Conservation (phyloP, 257 asterid genomes). For the Solanum peruvianum region DNA sequence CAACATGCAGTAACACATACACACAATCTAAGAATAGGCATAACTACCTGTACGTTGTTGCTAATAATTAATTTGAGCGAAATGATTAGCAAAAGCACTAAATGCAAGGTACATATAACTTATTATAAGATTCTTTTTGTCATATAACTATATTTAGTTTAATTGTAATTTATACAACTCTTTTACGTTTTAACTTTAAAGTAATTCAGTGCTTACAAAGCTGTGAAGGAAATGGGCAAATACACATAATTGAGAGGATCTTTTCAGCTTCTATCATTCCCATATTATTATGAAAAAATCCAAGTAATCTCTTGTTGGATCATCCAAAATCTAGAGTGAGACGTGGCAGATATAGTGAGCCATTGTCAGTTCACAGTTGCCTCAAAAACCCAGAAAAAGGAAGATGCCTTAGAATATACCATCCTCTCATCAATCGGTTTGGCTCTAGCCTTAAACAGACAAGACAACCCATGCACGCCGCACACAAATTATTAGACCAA, state of each 20-base stretch:
- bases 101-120: not conserved
- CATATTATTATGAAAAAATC: not conserved
- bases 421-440: not conserved
- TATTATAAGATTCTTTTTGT: not conserved
- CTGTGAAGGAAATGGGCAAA: not conserved
- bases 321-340: not conserved
- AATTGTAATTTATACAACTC: not conserved
- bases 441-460: not conserved
- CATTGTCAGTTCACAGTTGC: not conserved
- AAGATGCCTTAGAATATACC: slow-evolving; percentile 39
- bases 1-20: not conserved
- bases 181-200: not conserved
- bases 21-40: not conserved
- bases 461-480: not conserved
- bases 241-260: not conserved
- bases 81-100: not conserved
- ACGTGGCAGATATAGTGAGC: not conserved
- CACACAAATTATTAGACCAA: not conserved
- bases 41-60: not conserved
- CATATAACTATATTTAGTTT: not conserved
- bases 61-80: not conserved
- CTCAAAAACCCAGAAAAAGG: slow-evolving; percentile 3
- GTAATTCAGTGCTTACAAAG: not conserved
- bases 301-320: not conserved
- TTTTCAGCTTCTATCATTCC: not conserved